These are phyloP conservation scores for Annulohypoxylon moriforme DNA, from an alignment of 495 filamentous ascomycete species.

Conservation along the genomic window DNA sequence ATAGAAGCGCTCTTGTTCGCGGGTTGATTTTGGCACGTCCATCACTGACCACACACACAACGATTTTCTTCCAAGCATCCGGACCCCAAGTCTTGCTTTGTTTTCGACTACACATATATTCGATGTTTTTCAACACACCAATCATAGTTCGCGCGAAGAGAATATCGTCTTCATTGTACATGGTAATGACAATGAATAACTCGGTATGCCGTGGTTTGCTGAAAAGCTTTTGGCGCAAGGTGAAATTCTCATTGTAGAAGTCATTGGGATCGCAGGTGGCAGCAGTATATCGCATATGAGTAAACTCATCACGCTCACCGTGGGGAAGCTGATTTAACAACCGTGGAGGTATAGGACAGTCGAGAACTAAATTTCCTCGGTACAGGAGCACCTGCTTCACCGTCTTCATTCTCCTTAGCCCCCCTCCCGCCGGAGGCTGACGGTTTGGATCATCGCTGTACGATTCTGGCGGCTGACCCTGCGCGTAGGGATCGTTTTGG, in stretches of 20 bases:
- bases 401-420: slow-evolving; percentile 94
- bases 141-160: slow-evolving; percentile 96
- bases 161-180: slow-evolving; percentile 99
- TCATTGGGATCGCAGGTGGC: slow-evolving; percentile 94
- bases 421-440: slow-evolving; percentile 61
- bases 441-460: slow-evolving; percentile 61
- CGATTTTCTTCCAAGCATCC: slow-evolving; percentile 99
- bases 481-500: slow-evolving; percentile 58
- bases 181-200: slow-evolving; percentile 97
- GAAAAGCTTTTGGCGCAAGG: slow-evolving; percentile 92
- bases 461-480: slow-evolving; percentile 53
- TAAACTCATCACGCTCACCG: slow-evolving; percentile 95
- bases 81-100: slow-evolving; percentile 98
- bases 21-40: slow-evolving; percentile 98
- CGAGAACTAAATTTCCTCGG: slow-evolving; percentile 95
- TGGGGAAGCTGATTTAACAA: slow-evolving; percentile 87
- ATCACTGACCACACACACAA: slow-evolving; percentile 97
- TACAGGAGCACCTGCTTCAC: slow-evolving; percentile 98
- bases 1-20: slow-evolving; percentile 86
- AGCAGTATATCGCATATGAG: slow-evolving; percentile 97
- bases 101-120: slow-evolving; percentile 92
- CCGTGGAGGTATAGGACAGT: slow-evolving; percentile 94
- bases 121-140: slow-evolving; percentile 97
- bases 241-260: slow-evolving; percentile 90
- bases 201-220: slow-evolving; percentile 94